Evolutionary conservation across 371 early-diverging fungal species (phyloP), one percentile per base, ranked within the genome.

Genomic region (Sporodiniella umbellata): DNA sequence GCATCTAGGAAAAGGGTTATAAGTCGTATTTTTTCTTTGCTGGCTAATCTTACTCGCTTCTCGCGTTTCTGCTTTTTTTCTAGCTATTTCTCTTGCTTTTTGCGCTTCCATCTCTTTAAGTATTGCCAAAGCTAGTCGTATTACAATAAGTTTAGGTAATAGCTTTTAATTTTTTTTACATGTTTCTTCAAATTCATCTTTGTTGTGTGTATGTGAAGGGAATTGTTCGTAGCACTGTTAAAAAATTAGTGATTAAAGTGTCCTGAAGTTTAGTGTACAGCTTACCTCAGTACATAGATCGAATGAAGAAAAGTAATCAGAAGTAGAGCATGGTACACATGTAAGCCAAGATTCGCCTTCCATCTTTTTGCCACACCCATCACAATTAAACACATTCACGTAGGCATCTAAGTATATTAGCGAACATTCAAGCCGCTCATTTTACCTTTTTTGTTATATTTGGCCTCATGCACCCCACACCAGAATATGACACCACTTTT

Each of bases 401-500:
- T 86, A 88, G 1, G 76, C 68, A 56, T 85, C 86, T 84, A 57
- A 8, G 24, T 12, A 2, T 1, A 45, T 22, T 11, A 19, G n/a
- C 12, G 30, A 23, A 1, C 2, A 28, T 21, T 8, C 5, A 17
- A 43, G 15, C 11, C 25, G 17, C 37, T 8, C 6, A 26, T 43
- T 26, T 58, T 66, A 81, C 80, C 82, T 62, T 67, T 68, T 42
- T 78, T 74, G 26, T 76, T 61, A 11, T 79, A 69, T 18, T 72
- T 56, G 1, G 75, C 70, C 57, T 89, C 87, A 51, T 95, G 95
- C 15, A 73, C 68, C 1, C 85, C 81, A 51, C 95, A 95, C 88
- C 89, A 94, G 58, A 92, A 95, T 18, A 91, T 83, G 35, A 83
- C 81, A 4, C 95, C 95, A 39, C 81, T 76, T 25, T 80, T 80